Evolutionary conservation across 2,329 filamentous ascomycete genomes (phyloP).

Genomic region (Sporothrix phasma): DNA sequence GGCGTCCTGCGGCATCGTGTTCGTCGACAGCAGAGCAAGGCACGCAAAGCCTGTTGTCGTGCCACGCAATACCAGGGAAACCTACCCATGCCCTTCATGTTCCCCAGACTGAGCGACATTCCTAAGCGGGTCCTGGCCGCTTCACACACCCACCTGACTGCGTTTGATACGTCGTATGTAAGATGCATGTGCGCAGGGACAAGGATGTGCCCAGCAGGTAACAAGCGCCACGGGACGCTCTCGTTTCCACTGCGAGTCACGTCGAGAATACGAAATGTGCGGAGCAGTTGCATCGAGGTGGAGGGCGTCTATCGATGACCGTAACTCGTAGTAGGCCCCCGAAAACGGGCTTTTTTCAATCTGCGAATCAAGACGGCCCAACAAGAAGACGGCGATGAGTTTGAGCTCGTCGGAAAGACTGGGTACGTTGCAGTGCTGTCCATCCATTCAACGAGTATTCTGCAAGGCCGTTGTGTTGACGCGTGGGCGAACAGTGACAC

Average conservation of each 20-base stretch:
- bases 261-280: not conserved
- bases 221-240: not conserved
- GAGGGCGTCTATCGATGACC: no score
- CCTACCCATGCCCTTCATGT: not conserved
- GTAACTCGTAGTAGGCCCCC: no score
- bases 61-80: not conserved
- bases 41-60: constrained; percentile 2
- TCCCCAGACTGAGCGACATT: not conserved
- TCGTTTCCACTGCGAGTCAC: not conserved
- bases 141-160: not conserved
- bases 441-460: no score
- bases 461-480: not conserved
- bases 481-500: not conserved
- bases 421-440: no score
- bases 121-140: not conserved
- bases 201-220: not conserved
- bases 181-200: not conserved
- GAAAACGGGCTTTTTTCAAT: no score
- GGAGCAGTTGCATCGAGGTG: not conserved
- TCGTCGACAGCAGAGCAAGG: not conserved
- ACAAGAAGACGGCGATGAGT: not conserved
- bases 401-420: not conserved
- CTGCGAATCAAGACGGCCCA: not conserved
- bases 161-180: not conserved
- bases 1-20: not conserved